phyloP scores from a whole-genome alignment of 140 eudicot species.

The Erigeron philadelphicus region DNA sequence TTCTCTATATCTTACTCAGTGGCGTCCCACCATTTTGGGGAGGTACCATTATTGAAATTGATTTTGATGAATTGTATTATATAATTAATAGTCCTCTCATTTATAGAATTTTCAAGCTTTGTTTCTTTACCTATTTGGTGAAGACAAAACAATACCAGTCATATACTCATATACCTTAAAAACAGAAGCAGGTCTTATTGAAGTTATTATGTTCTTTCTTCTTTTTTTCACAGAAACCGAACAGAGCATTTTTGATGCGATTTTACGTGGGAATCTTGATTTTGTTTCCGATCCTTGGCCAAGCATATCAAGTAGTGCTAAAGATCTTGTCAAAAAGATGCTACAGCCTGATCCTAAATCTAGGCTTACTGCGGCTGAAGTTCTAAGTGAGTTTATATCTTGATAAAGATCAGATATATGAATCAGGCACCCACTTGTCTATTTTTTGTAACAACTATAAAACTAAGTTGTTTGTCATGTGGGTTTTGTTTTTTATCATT shows the following conservation, averaged over 20 bases:
- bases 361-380: slow-evolving; percentile 78
- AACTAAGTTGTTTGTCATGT: not conserved
- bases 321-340: slow-evolving; percentile 96
- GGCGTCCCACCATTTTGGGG: slow-evolving; percentile 99
- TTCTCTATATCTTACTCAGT: slow-evolving; percentile 81
- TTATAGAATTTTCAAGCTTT: not conserved
- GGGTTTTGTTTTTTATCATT: slow-evolving; percentile 15
- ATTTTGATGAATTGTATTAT: slow-evolving; percentile 12
- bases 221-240: slow-evolving; percentile 57
- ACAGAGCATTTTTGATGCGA: slow-evolving; percentile 76
- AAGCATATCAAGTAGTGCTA: slow-evolving; percentile 86
- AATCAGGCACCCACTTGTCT: slow-evolving; percentile 10
- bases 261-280: slow-evolving; percentile 83
- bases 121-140: slow-evolving; percentile 9
- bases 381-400: slow-evolving; percentile 52
- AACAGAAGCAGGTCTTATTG: not conserved
- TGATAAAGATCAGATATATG: slow-evolving; percentile 12
- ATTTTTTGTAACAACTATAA: slow-evolving; percentile 5
- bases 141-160: not conserved
- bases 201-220: slow-evolving; percentile 14
- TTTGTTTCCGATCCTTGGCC: slow-evolving; percentile 94
- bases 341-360: slow-evolving; percentile 68
- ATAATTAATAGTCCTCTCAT: slow-evolving; percentile 16
- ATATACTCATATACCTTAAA: not conserved
- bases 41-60: slow-evolving; percentile 40